Evolutionary conservation across 345 rosid species (phyloP), one percentile per base, ranked within the genome.

Genomic region (Eutrema japonicum): DNA sequence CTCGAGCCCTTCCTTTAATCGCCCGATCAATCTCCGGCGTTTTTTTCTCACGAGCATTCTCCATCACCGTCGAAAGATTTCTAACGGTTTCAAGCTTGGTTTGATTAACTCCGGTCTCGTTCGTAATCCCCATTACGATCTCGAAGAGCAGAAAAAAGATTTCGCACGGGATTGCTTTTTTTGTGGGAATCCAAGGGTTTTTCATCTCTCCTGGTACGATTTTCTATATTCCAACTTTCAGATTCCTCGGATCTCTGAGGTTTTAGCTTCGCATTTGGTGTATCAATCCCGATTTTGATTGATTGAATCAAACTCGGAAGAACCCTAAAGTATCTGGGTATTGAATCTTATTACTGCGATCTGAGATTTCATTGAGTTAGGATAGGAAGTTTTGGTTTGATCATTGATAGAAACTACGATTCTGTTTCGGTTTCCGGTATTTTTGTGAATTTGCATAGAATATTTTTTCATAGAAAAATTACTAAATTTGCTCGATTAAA

Each of bases 281-380:
- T 26, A 68, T 42, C 73, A 30, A 32, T 43, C 56, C 49, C 66
- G 29, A 55, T 70, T 71, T 64, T 26, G 29, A 27, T 63, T 63
- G 30, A 8, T 11, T 51, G 13, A 0, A 30, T 30, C 5, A 57
- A 16, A 40, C 7, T 58, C 72, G 7, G 16, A 70, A 38, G 63
- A 71, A 71, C 76, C 80, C 80, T 71, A 70, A 10, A 30, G 52
- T 55, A 26, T 52, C 55, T 68, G 70, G 75, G 66, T 46, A 37
- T 70, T n/a, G 35, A 1, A 66, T 9, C 26, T 49, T 2, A 22
- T 43, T 9, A 6, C 63, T 57, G 30, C 27, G 60, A 57, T 74
- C 66, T 66, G 73, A 67, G 63, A 42, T 66, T 14, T 67, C 37
- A 14, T 22, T 30, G 14, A 54, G 29, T 11, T 43, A 52, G 3